Evolutionary conservation across 116 monocot genomes (phyloP).

Genomic region (Cymodocea nodosa): DNA sequence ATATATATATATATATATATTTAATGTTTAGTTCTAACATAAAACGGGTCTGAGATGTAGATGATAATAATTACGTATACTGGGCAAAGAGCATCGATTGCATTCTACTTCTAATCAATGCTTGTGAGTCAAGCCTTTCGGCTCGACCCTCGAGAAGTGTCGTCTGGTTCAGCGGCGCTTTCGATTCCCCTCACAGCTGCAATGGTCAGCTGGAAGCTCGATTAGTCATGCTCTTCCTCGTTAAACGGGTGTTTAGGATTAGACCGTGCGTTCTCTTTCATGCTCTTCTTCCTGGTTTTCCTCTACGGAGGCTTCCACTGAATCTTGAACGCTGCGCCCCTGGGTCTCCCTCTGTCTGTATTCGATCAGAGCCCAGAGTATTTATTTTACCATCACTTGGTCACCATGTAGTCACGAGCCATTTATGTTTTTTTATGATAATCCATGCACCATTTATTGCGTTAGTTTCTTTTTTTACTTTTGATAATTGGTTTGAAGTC

Average conservation of each 20-base stretch:
- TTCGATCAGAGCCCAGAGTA: neutral
- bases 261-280: neutral
- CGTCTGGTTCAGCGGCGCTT: neutral
- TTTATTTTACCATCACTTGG: too few species aligned
- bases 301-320: slow-evolving; percentile 9
- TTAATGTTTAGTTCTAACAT: too few species aligned
- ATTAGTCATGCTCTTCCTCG: neutral
- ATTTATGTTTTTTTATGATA: neutral
- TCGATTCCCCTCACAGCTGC: neutral
- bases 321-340: neutral
- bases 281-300: neutral
- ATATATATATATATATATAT: too few species aligned
- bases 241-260: neutral
- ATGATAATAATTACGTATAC: neutral
- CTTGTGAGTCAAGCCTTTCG: slow-evolving; percentile 7
- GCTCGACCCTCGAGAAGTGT: slow-evolving; percentile 1
- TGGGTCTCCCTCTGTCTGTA: slow-evolving; percentile 3
- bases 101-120: slow-evolving; percentile 3
- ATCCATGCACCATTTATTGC: too few species aligned
- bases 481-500: neutral
- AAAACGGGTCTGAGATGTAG: neutral
- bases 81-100: neutral
- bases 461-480: too few species aligned
- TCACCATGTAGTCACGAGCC: too few species aligned
- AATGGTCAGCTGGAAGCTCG: neutral